These are phyloP conservation scores for Spinacia oleracea DNA, from an alignment of 179 eudicot species.

Conservation along the genomic window DNA sequence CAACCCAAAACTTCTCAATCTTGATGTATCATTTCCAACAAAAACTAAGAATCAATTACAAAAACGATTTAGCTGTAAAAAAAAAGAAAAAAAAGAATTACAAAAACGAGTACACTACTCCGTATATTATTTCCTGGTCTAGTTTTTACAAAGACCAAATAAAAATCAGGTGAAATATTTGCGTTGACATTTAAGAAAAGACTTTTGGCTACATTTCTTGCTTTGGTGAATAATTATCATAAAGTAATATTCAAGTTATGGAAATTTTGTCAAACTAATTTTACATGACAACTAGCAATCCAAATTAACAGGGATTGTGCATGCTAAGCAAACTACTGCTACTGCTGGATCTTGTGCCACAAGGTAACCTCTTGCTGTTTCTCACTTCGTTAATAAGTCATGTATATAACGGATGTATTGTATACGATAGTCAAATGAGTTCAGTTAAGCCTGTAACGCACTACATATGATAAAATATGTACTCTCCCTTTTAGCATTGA, in stretches of 20 bases:
- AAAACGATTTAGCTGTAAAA: no score
- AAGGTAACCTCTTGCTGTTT: neutral
- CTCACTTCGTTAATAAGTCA: neutral
- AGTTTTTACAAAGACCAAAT: neutral
- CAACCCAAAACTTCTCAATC: no score
- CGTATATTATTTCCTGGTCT: no score
- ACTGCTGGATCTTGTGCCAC: neutral
- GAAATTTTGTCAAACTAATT: neutral
- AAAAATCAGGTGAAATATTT: neutral
- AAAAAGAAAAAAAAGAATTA: no score
- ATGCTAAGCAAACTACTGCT: constrained; percentile 3
- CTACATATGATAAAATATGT: no score
- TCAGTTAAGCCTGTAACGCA: no score
- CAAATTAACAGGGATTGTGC: neutral
- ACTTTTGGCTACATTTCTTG: constrained; percentile 4
- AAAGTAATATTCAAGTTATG: neutral
- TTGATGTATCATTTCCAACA: no score
- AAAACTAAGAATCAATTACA: no score
- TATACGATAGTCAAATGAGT: no score
- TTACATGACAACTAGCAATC: neutral
- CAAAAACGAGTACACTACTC: no score
- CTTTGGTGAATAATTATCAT: neutral
- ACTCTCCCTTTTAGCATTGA: no score
- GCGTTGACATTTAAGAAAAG: neutral
- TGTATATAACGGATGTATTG: neutral